A percentile compares a stretch with the other conserved stretches of the same genome.
Evolutionary conservation across 106 monocot genomes (phyloP).

Genomic region (Apostasia shenzhenica): DNA sequence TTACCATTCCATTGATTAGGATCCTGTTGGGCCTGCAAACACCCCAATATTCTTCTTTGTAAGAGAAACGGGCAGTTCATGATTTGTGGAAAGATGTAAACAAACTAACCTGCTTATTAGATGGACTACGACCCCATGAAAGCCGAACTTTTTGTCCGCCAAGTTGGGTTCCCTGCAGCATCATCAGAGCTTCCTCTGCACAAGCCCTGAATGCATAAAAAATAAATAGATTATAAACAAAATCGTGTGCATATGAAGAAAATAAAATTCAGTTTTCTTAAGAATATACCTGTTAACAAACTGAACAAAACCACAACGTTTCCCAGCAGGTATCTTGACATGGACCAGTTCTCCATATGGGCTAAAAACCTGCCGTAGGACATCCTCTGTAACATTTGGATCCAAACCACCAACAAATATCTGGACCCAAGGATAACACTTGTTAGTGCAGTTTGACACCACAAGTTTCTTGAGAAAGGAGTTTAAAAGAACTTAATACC

Average conservation of each 20-base stretch:
- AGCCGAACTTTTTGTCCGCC: slow-evolving; percentile 62
- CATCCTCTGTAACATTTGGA: slow-evolving; percentile 45
- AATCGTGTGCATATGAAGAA: not conserved
- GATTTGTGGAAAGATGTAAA: not conserved
- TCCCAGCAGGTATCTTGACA: slow-evolving; percentile 73
- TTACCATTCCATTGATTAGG: slow-evolving; percentile 30
- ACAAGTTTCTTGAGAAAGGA: not conserved
- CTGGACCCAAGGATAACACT: slow-evolving; percentile 12
- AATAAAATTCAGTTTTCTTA: not conserved
- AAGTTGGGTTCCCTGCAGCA: slow-evolving; percentile 45
- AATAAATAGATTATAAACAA: too few relatives aligned
- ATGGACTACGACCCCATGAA: slow-evolving; percentile 73
- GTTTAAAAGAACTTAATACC: slow-evolving; percentile 15
- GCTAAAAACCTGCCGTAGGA: slow-evolving; percentile 44
- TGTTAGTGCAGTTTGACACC: not conserved
- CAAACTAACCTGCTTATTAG: slow-evolving; percentile 47
- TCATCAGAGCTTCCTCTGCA: slow-evolving; percentile 53
- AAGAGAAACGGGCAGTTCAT: not conserved
- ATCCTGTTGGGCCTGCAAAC: slow-evolving; percentile 31
- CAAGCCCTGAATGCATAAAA: slow-evolving; percentile 17
- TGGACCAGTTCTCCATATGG: slow-evolving; percentile 55
- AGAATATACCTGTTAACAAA: slow-evolving; percentile 46
- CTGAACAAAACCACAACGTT: slow-evolving; percentile 77
- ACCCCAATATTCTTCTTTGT: not conserved
- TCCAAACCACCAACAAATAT: slow-evolving; percentile 79